These are phyloP conservation scores for Lyophyllum decastes DNA, from an alignment of 768 basidiomycete species.

Conservation along the genomic window DNA sequence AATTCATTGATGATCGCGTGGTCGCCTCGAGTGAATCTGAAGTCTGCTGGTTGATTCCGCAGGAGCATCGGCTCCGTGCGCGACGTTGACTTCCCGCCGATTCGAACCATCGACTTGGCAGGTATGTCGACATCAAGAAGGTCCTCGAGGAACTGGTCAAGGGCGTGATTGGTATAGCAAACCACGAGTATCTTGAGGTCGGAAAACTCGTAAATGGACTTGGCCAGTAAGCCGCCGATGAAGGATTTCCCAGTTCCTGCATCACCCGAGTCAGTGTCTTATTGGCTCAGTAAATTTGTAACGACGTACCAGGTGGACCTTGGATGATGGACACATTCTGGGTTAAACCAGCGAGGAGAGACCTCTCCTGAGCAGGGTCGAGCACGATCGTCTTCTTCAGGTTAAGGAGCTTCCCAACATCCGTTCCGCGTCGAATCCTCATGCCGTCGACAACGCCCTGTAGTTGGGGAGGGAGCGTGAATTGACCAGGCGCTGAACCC, in stretches of 20 bases:
- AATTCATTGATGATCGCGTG: conserved; percentile 43
- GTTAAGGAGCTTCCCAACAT: conserved; percentile 26
- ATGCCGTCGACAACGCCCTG: background rate
- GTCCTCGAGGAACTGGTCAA: conserved; percentile 69
- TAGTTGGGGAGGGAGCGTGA: background rate
- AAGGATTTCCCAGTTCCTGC: conserved; percentile 77
- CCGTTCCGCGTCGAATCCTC: background rate
- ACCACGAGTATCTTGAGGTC: conserved; percentile 60
- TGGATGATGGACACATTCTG: conserved; percentile 65
- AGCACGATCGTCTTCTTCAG: conserved; percentile 44
- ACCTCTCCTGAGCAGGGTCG: conserved; percentile 49
- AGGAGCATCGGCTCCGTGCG: conserved; percentile 48
- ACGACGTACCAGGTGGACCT: conserved; percentile 63
- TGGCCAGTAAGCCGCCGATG: conserved; percentile 67
- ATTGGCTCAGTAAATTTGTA: background rate
- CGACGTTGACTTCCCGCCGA: conserved; percentile 57
- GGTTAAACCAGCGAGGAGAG: conserved; percentile 53
- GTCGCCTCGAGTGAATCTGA: conserved; percentile 29
- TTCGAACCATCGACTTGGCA: conserved; percentile 47
- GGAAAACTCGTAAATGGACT: conserved; percentile 52
- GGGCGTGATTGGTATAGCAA: conserved; percentile 75
- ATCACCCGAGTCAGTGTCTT: background rate
- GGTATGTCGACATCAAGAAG: conserved; percentile 64
- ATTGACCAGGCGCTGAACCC: conserved; percentile 8
- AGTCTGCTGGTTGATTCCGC: conserved; percentile 33